Evolutionary conservation across 177 flowering plant genomes (phyloP).

Genomic region (Vitis hybrid): DNA sequence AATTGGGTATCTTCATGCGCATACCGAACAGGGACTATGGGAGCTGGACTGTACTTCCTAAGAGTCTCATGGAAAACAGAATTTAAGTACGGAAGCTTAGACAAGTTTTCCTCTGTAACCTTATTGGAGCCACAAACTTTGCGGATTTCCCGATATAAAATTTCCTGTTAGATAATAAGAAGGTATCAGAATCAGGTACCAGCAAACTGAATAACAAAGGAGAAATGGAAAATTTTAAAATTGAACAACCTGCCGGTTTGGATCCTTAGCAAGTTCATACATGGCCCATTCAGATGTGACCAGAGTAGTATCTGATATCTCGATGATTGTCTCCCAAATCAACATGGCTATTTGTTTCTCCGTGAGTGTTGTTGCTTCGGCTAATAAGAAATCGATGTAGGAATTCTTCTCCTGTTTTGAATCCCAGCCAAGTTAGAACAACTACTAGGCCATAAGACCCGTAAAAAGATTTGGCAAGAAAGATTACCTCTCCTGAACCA

Average conservation of each 20-base stretch:
- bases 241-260: constrained; percentile 48
- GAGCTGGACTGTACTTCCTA: constrained; percentile 77
- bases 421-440: background rate
- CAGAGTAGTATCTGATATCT: constrained; percentile 75
- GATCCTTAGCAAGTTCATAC: constrained; percentile 77
- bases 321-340: constrained; percentile 85
- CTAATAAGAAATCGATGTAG: constrained; percentile 56
- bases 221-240: background rate
- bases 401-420: constrained; percentile 42
- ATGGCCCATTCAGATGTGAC: constrained; percentile 89
- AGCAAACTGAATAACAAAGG: background rate
- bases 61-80: constrained; percentile 95
- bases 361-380: constrained; percentile 56
- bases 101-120: constrained; percentile 64
- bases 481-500: constrained; percentile 56
- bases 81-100: constrained; percentile 62
- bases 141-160: constrained; percentile 50
- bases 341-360: constrained; percentile 63
- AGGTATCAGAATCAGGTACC: constrained; percentile 3
- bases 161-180: constrained; percentile 37
- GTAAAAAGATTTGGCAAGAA: background rate
- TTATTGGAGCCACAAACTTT: constrained; percentile 61
- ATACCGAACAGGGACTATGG: constrained; percentile 73
- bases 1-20: constrained; percentile 83
- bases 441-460: background rate